Evolutionary conservation across 768 basidiomycete species (phyloP).

Genomic region (Boletus bicolor): DNA sequence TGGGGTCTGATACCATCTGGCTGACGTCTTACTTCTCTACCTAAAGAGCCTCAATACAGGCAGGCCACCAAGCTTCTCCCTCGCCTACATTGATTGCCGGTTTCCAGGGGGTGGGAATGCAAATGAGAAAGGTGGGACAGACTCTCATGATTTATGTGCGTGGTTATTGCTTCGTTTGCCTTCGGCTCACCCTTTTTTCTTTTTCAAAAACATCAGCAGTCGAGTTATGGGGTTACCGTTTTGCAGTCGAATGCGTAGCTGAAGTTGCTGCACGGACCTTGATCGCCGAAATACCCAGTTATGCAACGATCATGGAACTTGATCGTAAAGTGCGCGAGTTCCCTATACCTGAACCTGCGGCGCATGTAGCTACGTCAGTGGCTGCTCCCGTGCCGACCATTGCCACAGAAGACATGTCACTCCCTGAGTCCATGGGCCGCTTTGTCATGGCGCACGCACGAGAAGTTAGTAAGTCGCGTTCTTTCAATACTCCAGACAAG

Average conservation of each 20-base stretch:
- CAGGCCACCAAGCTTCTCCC: conserved; percentile 64
- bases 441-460: conserved; percentile 36
- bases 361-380: conserved; percentile 38
- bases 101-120: conserved; percentile 41
- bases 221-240: conserved; percentile 59
- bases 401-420: conserved; percentile 9
- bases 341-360: conserved; percentile 47
- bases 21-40: conserved; percentile 7
- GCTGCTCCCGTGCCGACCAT: conserved; percentile 13
- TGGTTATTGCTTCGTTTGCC: conserved; percentile 10
- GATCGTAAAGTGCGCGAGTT: conserved; percentile 69
- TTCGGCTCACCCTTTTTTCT: not conserved
- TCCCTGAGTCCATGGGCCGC: conserved; percentile 36
- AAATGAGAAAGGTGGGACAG: conserved; percentile 18
- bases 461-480: conserved; percentile 34
- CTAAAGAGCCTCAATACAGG: conserved; percentile 64
- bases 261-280: conserved; percentile 61
- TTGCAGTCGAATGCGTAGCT: conserved; percentile 62
- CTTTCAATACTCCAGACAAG: not conserved
- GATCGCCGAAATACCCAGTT: conserved; percentile 61
- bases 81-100: conserved; percentile 64
- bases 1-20: not conserved
- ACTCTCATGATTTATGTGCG: conserved; percentile 26
- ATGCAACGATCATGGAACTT: conserved; percentile 62
- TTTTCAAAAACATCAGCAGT: conserved; percentile 34